Conservation (phyloP, 306 rosid genomes). For the Pyrus bretschneideri region DNA sequence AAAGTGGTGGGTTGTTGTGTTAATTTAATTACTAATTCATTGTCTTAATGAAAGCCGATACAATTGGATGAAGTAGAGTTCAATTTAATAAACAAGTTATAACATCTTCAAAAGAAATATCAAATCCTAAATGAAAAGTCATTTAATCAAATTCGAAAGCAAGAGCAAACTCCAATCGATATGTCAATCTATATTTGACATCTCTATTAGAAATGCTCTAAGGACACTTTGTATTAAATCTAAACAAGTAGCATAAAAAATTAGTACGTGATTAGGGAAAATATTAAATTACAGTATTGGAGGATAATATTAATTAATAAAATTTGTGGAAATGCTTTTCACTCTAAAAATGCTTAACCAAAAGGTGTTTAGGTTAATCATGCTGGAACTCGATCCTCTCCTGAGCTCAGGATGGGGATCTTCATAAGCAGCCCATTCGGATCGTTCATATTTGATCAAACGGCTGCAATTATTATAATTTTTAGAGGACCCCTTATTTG, state of each 20-base stretch:
- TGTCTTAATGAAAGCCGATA: not conserved
- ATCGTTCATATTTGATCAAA: no score
- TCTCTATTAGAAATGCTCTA: not conserved
- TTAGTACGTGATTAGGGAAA: not conserved
- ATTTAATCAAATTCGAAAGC: no score
- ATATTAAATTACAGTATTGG: not conserved
- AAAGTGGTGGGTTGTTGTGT: not conserved
- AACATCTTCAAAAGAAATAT: no score
- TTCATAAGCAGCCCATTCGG: no score
- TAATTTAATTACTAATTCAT: not conserved
- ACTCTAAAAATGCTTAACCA: not conserved
- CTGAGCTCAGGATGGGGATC: no score
- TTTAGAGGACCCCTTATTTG: no score
- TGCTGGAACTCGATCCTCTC: no score
- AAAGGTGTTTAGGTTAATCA: not conserved
- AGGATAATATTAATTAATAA: slow-evolving; percentile 24
- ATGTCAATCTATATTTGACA: no score
- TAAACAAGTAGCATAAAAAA: not conserved
- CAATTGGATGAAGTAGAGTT: not conserved
- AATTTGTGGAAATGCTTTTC: not conserved
- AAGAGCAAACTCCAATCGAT: rapidly evolving
- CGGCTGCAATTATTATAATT: no score
- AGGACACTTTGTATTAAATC: slow-evolving; percentile 10
- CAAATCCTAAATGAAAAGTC: no score
- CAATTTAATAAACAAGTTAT: not conserved